These are phyloP conservation scores for Scenedesmus sp. DNA, from an alignment of 163 green algal genomes.

Conservation along the genomic window DNA sequence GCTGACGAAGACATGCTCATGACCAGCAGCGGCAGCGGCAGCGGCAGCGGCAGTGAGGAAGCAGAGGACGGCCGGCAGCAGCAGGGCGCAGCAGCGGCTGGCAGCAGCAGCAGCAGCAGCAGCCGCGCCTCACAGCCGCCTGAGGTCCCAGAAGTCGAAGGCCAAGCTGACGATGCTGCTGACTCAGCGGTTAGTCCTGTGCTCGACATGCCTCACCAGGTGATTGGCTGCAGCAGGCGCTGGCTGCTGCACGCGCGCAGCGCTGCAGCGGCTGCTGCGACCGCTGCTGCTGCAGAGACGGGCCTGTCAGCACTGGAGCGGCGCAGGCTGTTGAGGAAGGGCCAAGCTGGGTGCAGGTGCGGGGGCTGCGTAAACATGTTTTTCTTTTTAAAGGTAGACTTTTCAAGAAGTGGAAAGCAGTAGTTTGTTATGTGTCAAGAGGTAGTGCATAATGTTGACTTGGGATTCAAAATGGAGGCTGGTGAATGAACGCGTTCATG, in stretches of 20 bases:
- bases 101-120: background rate
- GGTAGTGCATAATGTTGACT: background rate
- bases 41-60: background rate
- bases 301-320: background rate
- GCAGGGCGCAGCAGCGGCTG: background rate
- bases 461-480: no score
- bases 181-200: background rate
- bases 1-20: background rate
- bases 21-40: background rate
- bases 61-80: background rate
- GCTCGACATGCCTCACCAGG: background rate
- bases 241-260: background rate
- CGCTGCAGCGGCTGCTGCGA: background rate
- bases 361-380: background rate
- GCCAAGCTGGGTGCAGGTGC: background rate
- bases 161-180: background rate
- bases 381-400: no score
- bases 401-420: no score
- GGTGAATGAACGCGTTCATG: no score
- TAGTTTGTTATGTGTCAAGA: background rate
- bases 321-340: background rate
- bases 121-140: background rate
- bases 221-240: background rate
- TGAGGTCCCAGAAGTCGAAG: no score
- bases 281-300: background rate